Conservation (phyloP, 306 rosid genomes). For the Spatholobus suberectus region DNA sequence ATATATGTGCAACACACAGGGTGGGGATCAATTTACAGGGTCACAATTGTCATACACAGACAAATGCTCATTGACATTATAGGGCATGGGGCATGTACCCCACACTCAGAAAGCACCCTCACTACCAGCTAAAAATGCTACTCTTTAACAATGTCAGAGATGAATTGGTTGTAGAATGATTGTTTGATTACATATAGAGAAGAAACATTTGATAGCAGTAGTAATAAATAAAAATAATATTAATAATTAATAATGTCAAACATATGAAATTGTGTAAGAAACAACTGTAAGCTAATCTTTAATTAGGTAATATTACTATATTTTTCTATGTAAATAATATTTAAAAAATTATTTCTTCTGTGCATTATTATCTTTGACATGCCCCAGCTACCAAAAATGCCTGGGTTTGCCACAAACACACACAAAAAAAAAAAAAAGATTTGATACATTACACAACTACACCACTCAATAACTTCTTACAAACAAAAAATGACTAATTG, state of each 20-base stretch:
- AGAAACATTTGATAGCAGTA: neutral
- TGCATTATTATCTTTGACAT: neutral
- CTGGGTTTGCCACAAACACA: neutral
- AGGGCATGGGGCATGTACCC: neutral
- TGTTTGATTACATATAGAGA: neutral
- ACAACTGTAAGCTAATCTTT: neutral
- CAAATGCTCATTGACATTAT: constrained; percentile 1
- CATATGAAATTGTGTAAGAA: neutral
- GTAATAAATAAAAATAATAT: neutral
- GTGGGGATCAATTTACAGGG: neutral
- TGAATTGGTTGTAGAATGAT: neutral
- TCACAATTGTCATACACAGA: neutral
- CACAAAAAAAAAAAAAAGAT: neutral
- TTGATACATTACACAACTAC: neutral
- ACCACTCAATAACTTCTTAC: neutral
- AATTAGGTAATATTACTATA: neutral
- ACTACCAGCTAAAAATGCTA: neutral
- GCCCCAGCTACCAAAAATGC: neutral
- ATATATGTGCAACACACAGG: neutral
- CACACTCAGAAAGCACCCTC: neutral
- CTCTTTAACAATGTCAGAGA: neutral
- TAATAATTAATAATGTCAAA: neutral
- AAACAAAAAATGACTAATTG: neutral
- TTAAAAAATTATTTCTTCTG: neutral
- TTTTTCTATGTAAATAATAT: neutral